These are phyloP conservation scores for Lipomyces orientalis DNA, from an alignment of 805 yeast species.

Conservation along the genomic window DNA sequence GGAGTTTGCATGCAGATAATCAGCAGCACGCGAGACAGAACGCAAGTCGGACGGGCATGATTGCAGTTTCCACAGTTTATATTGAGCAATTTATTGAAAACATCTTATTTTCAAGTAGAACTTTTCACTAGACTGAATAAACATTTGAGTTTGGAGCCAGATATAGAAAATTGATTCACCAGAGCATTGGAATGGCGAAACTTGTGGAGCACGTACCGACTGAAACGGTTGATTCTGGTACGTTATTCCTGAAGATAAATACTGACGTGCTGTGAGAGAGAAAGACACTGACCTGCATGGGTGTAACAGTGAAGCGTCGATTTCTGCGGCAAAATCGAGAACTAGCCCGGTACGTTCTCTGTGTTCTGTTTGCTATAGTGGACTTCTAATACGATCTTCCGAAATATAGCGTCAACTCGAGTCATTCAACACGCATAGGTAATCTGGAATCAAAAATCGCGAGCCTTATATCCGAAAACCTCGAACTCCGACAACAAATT, in stretches of 20 bases:
- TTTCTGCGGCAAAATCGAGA: constrained; percentile 36
- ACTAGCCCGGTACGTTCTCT: constrained; percentile 29
- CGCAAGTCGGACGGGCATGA: background rate
- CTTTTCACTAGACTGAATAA: background rate
- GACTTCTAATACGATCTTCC: background rate
- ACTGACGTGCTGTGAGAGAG: too few relatives aligned
- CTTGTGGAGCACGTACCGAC: constrained; percentile 27
- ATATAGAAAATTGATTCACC: background rate
- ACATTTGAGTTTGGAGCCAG: background rate
- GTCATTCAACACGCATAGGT: constrained; percentile 32
- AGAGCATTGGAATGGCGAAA: constrained; percentile 29
- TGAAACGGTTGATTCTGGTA: constrained; percentile 34
- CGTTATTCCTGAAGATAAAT: background rate
- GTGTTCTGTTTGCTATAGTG: background rate
- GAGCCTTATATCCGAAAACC: constrained; percentile 29
- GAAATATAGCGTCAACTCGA: constrained; percentile 29
- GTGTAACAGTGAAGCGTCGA: constrained; percentile 27
- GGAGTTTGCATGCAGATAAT: background rate
- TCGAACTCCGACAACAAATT: constrained; percentile 31
- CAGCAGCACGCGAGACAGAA: background rate
- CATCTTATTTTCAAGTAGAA: background rate
- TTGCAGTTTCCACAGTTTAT: background rate
- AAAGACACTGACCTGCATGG: background rate
- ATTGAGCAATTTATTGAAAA: background rate
- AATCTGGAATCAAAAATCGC: constrained; percentile 29